phyloP scores from a whole-genome alignment of 495 filamentous ascomycete species.

The Hypoxylon lienhwacheense region DNA sequence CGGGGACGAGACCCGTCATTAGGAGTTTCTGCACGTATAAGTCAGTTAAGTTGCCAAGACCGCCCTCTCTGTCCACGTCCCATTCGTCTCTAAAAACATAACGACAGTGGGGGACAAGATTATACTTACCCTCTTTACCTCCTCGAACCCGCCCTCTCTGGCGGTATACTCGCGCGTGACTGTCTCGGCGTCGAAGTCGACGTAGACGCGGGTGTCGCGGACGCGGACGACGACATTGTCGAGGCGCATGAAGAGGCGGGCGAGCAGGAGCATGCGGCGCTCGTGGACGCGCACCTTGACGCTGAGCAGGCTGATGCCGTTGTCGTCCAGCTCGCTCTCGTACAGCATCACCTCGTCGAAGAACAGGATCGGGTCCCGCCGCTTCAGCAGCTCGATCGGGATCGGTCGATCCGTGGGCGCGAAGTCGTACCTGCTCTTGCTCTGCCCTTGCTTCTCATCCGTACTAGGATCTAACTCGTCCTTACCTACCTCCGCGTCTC shows the following conservation, averaged over 20 bases:
- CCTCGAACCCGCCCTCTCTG: constrained; percentile 76
- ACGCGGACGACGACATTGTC: constrained; percentile 86
- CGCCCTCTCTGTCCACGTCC: background rate
- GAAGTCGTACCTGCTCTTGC: constrained; percentile 46
- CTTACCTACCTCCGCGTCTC: background rate
- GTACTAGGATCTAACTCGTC: background rate
- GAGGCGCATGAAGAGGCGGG: constrained; percentile 88
- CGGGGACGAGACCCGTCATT: constrained; percentile 58
- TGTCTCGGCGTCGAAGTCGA: constrained; percentile 81
- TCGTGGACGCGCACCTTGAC: constrained; percentile 94
- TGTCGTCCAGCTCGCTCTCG: constrained; percentile 96
- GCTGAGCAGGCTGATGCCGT: constrained; percentile 84
- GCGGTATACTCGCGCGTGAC: constrained; percentile 88
- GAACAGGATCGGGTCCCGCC: constrained; percentile 86
- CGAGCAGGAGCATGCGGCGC: constrained; percentile 76
- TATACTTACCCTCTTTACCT: constrained; percentile 69
- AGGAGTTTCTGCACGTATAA: constrained; percentile 64
- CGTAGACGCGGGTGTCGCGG: constrained; percentile 86
- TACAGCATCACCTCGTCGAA: constrained; percentile 95
- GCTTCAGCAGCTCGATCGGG: constrained; percentile 78
- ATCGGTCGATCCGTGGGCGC: constrained; percentile 61
- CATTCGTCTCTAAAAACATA: background rate
- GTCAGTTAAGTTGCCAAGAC: constrained; percentile 6
- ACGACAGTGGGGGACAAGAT: background rate
- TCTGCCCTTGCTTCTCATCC: background rate